phyloP scores from a whole-genome alignment of 345 rosid genomes.

The Trapa incisa region DNA sequence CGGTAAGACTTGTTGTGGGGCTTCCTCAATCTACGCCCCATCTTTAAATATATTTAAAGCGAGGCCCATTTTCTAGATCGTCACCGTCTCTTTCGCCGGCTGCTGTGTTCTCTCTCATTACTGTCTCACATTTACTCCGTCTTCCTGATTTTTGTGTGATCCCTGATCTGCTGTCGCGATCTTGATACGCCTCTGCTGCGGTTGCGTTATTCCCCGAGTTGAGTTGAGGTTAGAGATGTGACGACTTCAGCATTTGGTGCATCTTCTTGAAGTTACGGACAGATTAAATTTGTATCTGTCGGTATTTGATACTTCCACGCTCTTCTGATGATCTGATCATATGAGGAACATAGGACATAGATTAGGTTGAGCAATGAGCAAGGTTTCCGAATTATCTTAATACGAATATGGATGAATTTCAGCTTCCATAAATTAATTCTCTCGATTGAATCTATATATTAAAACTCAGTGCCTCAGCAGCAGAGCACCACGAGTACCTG shows the following conservation, averaged over 20 bases:
- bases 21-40: neutral
- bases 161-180: neutral
- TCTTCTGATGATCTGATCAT: neutral
- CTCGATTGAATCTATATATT: neutral
- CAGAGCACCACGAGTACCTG: neutral
- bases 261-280: neutral
- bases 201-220: too few relatives aligned
- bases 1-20: too few relatives aligned
- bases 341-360: neutral
- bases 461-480: neutral
- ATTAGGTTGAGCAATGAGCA: neutral
- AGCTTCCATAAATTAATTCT: neutral
- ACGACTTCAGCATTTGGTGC: neutral
- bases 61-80: neutral
- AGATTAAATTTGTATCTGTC: neutral
- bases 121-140: neutral
- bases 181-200: too few relatives aligned
- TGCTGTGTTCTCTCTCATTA: neutral
- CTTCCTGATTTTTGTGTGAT: too few relatives aligned
- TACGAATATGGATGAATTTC: neutral
- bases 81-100: neutral
- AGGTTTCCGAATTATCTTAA: neutral
- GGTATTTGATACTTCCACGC: neutral
- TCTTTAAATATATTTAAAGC: neutral
- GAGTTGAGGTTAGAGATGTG: neutral